A percentile compares a stretch with the other conserved stretches of the same genome.
These are phyloP conservation scores for Verticillium isaacii DNA, from an alignment of 2,329 filamentous ascomycete genomes.

Conservation along the genomic window DNA sequence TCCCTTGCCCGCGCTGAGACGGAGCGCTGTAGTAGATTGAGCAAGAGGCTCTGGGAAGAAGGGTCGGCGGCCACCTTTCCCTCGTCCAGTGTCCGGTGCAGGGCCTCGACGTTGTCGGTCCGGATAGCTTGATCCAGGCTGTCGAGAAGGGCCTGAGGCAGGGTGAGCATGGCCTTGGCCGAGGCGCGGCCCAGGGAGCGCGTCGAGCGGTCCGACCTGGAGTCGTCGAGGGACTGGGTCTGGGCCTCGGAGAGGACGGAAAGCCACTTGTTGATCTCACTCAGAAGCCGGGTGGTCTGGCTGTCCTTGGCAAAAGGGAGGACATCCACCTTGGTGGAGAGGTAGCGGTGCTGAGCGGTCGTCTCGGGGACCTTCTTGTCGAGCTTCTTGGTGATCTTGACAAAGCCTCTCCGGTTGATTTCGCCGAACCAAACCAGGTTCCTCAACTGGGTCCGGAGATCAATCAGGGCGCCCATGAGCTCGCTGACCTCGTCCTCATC, in stretches of 20 bases:
- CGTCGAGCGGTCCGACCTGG: slow-evolving; percentile 67
- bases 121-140: slow-evolving; percentile 68
- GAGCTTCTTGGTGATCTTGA: slow-evolving; percentile 98
- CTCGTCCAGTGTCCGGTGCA: slow-evolving; percentile 55
- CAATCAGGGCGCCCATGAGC: slow-evolving; percentile 81
- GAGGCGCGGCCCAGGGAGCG: slow-evolving; percentile 73
- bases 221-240: slow-evolving; percentile 58
- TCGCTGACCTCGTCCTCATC: slow-evolving; percentile 90
- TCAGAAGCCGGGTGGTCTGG: slow-evolving; percentile 41
- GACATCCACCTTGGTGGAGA: slow-evolving; percentile 86
- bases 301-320: slow-evolving; percentile 78
- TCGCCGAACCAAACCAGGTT: slow-evolving; percentile 98
- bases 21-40: slow-evolving; percentile 73
- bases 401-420: slow-evolving; percentile 89
- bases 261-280: slow-evolving; percentile 85
- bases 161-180: slow-evolving; percentile 67
- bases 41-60: slow-evolving; percentile 61
- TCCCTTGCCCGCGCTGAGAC: slow-evolving; percentile 65
- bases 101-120: slow-evolving; percentile 54
- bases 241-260: slow-evolving; percentile 75
- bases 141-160: slow-evolving; percentile 66
- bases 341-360: slow-evolving; percentile 76
- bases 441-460: slow-evolving; percentile 79
- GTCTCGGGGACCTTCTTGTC: slow-evolving; percentile 86
- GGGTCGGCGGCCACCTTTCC: slow-evolving; percentile 44